Base-by-base conservation (phyloP, 306 rosid genomes). In the Vigna angularis region DNA sequence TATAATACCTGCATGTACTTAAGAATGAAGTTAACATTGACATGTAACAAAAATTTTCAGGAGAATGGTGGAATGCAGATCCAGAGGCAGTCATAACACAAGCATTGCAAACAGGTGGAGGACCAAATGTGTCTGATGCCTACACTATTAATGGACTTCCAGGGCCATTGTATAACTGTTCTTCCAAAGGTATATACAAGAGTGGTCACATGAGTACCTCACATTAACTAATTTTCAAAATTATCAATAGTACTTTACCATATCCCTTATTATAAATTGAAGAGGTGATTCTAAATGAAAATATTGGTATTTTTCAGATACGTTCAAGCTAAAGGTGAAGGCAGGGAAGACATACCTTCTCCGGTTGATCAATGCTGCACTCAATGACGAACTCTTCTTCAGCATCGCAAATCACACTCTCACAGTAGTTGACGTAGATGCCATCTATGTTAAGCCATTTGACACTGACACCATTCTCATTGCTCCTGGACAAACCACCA, bases 351-450 rank as follows among this genome's bases (percentile, higher is more conserved):
- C 88, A 1, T 87, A 91, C 70, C 91, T 89, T 59, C 82, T 91
- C 0, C 93, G 92, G 4, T 17, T 91, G 16, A 86, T 91, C 82
- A 91, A 91, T 7, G 94, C 92, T 0, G 93, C 93, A 44, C 91
- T 91, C 6, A 86, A 92, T 36, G 89, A 87, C 0, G 90, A 90
- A 63, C 84, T 88, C 9, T 92, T 92, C 81, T 88, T 90, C 79
- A 87, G 90, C 87, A 84, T 92, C 16, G 93, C 95, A 53, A 88
- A 88, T 36, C 95, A 92, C 70, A 87, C 83, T 8, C 86, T 92
- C 50, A 86, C 64, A 49, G 87, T 88, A 0, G 89, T 92, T 1
- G 95, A 87, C 34, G 89, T 65, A 1, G 91, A 92, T 63, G 95
- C 92, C 2, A 8, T 89, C 56, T 89, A 91, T 62, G 87, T 83